A percentile compares a stretch with the other conserved stretches of the same genome.
These are phyloP conservation scores for Paraglomus occultum DNA, from an alignment of 192 early-diverging fungal genomes.

Conservation along the genomic window DNA sequence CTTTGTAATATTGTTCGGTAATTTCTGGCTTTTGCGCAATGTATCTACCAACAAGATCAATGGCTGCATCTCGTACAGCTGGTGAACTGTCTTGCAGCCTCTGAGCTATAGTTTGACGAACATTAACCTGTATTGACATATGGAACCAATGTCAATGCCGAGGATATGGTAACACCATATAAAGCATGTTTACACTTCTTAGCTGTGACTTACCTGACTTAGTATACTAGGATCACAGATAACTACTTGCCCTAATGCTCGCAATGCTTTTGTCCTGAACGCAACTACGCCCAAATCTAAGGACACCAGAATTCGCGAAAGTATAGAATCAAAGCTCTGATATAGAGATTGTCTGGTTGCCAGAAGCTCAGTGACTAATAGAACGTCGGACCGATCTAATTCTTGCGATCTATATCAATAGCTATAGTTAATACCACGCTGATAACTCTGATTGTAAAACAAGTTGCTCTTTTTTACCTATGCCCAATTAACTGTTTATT, in stretches of 20 bases:
- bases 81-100: conserved; percentile 80
- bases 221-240: conserved; percentile 64
- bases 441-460: background rate
- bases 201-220: conserved; percentile 40
- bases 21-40: conserved; percentile 64
- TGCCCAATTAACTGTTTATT: conserved; percentile 7
- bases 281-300: conserved; percentile 67
- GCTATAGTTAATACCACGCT: background rate
- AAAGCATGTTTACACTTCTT: background rate
- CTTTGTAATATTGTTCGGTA: conserved; percentile 72
- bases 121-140: conserved; percentile 41
- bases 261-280: conserved; percentile 74
- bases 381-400: conserved; percentile 30
- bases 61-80: conserved; percentile 85
- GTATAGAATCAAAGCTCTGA: conserved; percentile 66
- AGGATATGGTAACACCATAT: background rate
- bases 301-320: conserved; percentile 61
- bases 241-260: conserved; percentile 76
- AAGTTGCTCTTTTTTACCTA: background rate
- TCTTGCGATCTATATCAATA: conserved; percentile 24
- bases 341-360: conserved; percentile 57
- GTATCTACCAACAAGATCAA: conserved; percentile 85
- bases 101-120: conserved; percentile 68
- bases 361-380: conserved; percentile 40
- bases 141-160: background rate